Base-by-base conservation (phyloP, 495 filamentous ascomycete species). In the Thermothielavioides terrestris region DNA sequence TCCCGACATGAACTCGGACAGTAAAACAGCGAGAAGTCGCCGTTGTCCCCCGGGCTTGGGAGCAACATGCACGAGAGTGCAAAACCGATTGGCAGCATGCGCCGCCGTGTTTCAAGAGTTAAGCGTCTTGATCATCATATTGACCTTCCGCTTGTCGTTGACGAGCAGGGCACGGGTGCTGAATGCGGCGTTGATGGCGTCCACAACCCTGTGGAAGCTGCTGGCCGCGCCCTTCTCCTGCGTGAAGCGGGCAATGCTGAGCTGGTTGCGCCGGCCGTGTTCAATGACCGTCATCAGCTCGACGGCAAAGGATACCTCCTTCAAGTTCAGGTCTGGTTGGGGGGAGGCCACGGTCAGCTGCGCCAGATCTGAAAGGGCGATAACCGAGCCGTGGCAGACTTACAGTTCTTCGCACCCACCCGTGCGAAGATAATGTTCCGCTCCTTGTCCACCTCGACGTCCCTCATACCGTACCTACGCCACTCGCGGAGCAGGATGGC, bases 211-310 rank as follows among this genome's bases (percentile, higher is more conserved):
- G 57, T 85, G 74, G 69, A 98, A 94, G 25, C 84, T 89, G 45
- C 80, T 85, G 1, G 86, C 90, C 0, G 90, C 88, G 15, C 92
- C 92, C 38, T 81, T 79, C 58, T 90, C 86, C 60, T 95, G 91
- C 25, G 84, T 88, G 68, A 96, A 86, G 14, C 86, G 81, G 21
- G 84, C 86, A 36, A 95, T 77, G 64, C 81, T 83, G 15, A 95
- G 75, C 26, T 62, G 61, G 48, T 78, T 78, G 45, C 79, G 75
- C 57, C 76, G 78, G 28, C 86, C 85, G 53, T 88, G 84, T 63
- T 94, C 85, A 27, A 90, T 83, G 10, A 94, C 80, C 9, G 81
- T 86, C 67, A 87, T 90, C 56, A 97, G 76, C 59, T 96, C 88
- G 38, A 79, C 76, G 4, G 86, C 84, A 59, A 97, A 86, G 15